Evolutionary conservation across 2,329 filamentous ascomycete species (phyloP), one percentile per base, ranked within the genome.

Genomic region (Graphilbum ipis-grandicollis): DNA sequence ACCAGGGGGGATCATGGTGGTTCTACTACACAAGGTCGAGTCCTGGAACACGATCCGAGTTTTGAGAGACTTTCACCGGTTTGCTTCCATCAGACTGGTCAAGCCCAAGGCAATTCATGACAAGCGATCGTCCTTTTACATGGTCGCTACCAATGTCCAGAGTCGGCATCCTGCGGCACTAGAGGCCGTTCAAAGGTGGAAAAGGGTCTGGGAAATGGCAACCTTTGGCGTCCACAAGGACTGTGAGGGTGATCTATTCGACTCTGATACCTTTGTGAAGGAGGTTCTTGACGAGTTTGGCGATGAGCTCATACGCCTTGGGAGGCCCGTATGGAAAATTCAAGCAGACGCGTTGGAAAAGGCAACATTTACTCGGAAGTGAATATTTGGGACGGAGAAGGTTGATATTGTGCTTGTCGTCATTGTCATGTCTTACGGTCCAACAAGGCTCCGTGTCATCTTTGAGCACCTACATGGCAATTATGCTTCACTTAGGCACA

Each of bases 51-150:
- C 52, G 0, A 48, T 60, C 2, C 32, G 46, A 0, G 33, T 62
- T 0, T 31, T 72, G 9, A 45, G 54, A 13, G 46, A 41, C 0
- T 63, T 71, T 30, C 43, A 37, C 13, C 45, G 48, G n/a, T 65
- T 71, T 38, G 50, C 62, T 0, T 32, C 46, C 0, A 44, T 70
- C 0, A 31, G 39, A 18, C 43, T 68, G 0, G 62, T 56, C 47
- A 73, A 72, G 45, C 63, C 62, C 0, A 42, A 8, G 2, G 46
- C 8, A 1, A 44, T 40, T 3, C 63, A 71, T 39, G 47, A 44
- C 2, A 62, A 49, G 17, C 50, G 58, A 4, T 64, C 59, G 0
- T 69, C 65, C 0, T 73, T 71, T 42, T 72, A 73, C 44, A 51
- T 71, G 46, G 41, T 72, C 9, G 66, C 65, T 2, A 56, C 47